A percentile compares a stretch with the other conserved stretches of the same genome.
These are phyloP conservation scores for Protomyces gravidus DNA, from an alignment of 1,139 yeast species.

Conservation along the genomic window DNA sequence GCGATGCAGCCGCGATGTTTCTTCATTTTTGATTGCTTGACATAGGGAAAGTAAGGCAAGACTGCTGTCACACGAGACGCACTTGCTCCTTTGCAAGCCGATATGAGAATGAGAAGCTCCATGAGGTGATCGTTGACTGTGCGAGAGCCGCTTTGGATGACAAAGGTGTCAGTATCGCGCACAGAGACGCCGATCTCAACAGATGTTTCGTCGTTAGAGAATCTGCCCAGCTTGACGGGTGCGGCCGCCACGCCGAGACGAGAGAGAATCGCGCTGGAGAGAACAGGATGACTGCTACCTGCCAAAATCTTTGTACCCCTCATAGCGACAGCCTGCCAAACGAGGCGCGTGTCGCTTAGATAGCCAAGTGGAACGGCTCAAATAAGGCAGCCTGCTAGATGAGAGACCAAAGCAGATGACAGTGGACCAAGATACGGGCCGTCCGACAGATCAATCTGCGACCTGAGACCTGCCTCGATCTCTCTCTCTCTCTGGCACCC, in stretches of 20 bases:
- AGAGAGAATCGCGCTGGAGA: conserved; percentile 84
- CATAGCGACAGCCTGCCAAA: no score
- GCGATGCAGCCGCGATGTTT: conserved; percentile 98
- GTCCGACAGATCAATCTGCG: no score
- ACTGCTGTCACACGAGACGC: conserved; percentile 80
- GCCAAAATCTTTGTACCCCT: conserved; percentile 95
- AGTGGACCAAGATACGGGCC: no score
- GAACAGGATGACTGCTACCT: conserved; percentile 92
- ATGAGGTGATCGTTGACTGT: conserved; percentile 90
- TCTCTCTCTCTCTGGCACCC: no score
- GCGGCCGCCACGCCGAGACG: conserved; percentile 93
- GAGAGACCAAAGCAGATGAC: no score
- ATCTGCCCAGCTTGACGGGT: conserved; percentile 82
- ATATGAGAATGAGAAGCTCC: conserved; percentile 87
- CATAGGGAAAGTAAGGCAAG: conserved; percentile 94
- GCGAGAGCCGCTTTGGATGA: conserved; percentile 80
- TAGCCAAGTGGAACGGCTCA: no score
- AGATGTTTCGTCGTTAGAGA: conserved; percentile 94
- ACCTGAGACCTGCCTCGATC: no score
- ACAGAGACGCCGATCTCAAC: conserved; percentile 93
- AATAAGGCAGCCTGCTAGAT: no score
- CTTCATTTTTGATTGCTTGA: conserved; percentile 96
- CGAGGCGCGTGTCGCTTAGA: no score
- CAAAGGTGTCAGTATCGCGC: conserved; percentile 93
- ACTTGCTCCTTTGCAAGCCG: conserved; percentile 96